Conservation (phyloP, 1,284 basidiomycete species). For the Malassezia furfur region DNA sequence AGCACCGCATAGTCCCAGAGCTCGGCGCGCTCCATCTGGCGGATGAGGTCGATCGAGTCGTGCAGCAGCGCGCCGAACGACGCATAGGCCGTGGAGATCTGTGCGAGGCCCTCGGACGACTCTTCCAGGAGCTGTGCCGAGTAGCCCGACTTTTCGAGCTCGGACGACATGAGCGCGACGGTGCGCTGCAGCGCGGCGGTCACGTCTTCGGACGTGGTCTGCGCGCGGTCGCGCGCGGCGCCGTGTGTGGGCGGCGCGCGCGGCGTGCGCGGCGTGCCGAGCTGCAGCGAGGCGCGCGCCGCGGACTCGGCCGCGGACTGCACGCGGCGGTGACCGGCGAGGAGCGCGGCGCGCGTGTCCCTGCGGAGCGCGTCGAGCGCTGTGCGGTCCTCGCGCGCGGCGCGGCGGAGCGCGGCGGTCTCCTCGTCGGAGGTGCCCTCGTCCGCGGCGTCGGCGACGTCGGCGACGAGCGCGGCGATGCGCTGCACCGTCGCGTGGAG, state of each 20-base stretch:
- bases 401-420: constrained; percentile 15
- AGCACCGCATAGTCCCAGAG: constrained; percentile 34
- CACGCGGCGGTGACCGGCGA: constrained; percentile 6
- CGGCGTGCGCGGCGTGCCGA: background rate
- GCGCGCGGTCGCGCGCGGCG: constrained; percentile 25
- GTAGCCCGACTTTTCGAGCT: constrained; percentile 43
- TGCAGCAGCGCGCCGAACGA: constrained; percentile 34
- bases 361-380: constrained; percentile 16
- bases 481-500: constrained; percentile 25
- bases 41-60: constrained; percentile 37
- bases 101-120: constrained; percentile 31
- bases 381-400: constrained; percentile 6
- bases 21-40: constrained; percentile 44
- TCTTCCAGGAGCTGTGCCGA: constrained; percentile 42
- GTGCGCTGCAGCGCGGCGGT: constrained; percentile 40
- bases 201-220: constrained; percentile 38
- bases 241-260: background rate
- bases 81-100: constrained; percentile 34
- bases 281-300: constrained; percentile 9
- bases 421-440: constrained; percentile 24
- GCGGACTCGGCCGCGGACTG: constrained; percentile 8
- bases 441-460: constrained; percentile 27
- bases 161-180: constrained; percentile 37
- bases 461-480: constrained; percentile 22
- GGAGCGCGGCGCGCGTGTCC: constrained; percentile 5